These are phyloP conservation scores for Apiospora malaysiana DNA, from an alignment of 2,329 filamentous ascomycete genomes.

Conservation along the genomic window DNA sequence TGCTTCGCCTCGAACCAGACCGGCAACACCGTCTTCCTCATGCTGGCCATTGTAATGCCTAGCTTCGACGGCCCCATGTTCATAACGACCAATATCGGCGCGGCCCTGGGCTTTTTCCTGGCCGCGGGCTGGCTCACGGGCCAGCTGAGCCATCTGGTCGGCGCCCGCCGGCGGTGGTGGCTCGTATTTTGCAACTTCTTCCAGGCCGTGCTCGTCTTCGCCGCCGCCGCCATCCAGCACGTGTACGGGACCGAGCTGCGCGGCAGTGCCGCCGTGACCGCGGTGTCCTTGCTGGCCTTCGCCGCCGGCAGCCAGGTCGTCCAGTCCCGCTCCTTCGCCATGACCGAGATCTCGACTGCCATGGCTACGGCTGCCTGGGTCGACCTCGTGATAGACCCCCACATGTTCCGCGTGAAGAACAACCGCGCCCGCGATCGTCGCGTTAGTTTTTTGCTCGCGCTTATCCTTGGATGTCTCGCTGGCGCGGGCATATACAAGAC, in stretches of 20 bases:
- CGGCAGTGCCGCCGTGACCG: constrained; percentile 47
- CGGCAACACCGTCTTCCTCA: constrained; percentile 67
- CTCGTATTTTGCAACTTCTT: constrained; percentile 58
- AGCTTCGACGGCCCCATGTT: constrained; percentile 55
- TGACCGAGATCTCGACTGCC: constrained; percentile 68
- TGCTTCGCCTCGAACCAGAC: constrained; percentile 71
- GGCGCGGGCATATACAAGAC: constrained; percentile 57
- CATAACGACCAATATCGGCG: constrained; percentile 58
- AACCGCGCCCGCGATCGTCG: constrained; percentile 59
- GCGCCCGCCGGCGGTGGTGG: constrained; percentile 57
- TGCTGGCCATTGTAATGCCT: constrained; percentile 56
- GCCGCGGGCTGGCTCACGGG: constrained; percentile 60
- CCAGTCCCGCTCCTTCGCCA: constrained; percentile 57
- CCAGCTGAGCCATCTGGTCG: constrained; percentile 60
- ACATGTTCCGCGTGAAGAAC: constrained; percentile 46
- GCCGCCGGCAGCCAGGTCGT: constrained; percentile 65
- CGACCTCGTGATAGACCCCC: constrained; percentile 62
- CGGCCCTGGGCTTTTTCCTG: constrained; percentile 62
- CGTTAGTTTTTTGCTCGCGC: constrained; percentile 52
- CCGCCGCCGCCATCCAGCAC: constrained; percentile 56
- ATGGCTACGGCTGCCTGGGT: constrained; percentile 70
- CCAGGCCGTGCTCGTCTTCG: constrained; percentile 62
- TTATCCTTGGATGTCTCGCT: constrained; percentile 55
- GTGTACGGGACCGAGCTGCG: constrained; percentile 42
- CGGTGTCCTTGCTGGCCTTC: constrained; percentile 59